Evolutionary conservation across 495 filamentous ascomycete species (phyloP), one percentile per base, ranked within the genome.

Genomic region (Terfezia boudieri): DNA sequence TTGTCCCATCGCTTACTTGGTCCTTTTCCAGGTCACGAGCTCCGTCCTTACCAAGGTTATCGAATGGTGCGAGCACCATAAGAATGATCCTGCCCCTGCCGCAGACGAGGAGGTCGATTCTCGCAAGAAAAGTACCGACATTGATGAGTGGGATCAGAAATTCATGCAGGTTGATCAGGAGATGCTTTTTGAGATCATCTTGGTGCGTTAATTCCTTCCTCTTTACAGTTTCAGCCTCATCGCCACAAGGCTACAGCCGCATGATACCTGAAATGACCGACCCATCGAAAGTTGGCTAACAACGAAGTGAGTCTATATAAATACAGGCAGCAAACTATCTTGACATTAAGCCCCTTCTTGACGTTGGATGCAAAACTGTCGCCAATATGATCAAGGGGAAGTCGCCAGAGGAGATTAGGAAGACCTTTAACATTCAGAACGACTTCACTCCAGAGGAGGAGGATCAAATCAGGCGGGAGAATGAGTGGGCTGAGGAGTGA

Each of bases 151-250:
- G 90, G 90, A 98, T 61, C 90, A 95, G 68, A 98, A 98, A 67
- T 98, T 95, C 67, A 98, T 96, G 90, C 90, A 96, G 69, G 90
- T 98, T 9, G 90, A 98, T 65, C 90, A 98, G 66, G 90, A 98
- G 70, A 94, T 98, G 90, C 77, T 98, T 1, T 98, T 98, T 58
- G 90, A 98, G 73, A 96, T 98, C 64, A 98, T 98, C 58, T 73
- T 98, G 35, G 87, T 93, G 77, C 52, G 83, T 77, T 35, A 41
- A 14, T 55, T 72, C 37, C 26, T 32, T 32, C 26, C 26, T 32
- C 26, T 32, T 32, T 32, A 32, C 26, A 32, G 7, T 4, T 32
- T 32, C 26, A 32, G 26, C 26, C 26, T 32, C 26, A 32, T 32
- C 26, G 26, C 26, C 4, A 7, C 26, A 32, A 32, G 7, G 4